Percentiles rank a stretch among this genome's conserved stretches.
phyloP scores from a whole-genome alignment of 495 filamentous ascomycete species.

The Penicillium mononematosum region DNA sequence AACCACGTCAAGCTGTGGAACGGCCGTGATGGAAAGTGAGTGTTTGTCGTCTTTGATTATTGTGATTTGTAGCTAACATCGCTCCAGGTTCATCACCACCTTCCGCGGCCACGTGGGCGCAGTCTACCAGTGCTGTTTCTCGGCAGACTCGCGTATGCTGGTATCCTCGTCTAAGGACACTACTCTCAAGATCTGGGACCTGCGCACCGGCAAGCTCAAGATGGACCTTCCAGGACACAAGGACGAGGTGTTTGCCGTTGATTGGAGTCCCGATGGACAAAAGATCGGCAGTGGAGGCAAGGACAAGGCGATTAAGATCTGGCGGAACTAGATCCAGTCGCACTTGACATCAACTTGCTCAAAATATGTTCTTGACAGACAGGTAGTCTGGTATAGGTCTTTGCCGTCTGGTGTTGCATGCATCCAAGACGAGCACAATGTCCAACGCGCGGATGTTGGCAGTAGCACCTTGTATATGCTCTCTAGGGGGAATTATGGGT shows the following conservation, averaged over 20 bases:
- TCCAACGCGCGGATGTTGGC: not conserved
- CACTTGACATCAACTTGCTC: slow-evolving; percentile 17
- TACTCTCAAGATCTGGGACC: slow-evolving; percentile 92
- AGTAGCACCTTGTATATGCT: not conserved
- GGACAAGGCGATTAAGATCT: slow-evolving; percentile 86
- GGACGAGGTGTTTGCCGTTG: slow-evolving; percentile 92
- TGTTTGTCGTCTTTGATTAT: slow-evolving; percentile 3
- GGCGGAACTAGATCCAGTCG: slow-evolving; percentile 60
- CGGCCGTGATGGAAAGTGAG: slow-evolving; percentile 62
- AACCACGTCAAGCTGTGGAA: slow-evolving; percentile 91
- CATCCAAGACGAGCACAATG: not conserved
- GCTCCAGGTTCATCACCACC: slow-evolving; percentile 69
- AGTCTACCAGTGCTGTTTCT: slow-evolving; percentile 88
- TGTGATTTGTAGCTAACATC: slow-evolving; percentile 9
- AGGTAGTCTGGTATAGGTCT: not conserved
- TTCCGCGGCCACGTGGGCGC: slow-evolving; percentile 90
- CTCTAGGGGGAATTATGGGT: not conserved
- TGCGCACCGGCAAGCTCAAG: slow-evolving; percentile 75
- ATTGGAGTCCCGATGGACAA: slow-evolving; percentile 85
- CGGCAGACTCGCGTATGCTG: slow-evolving; percentile 79
- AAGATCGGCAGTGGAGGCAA: slow-evolving; percentile 87
- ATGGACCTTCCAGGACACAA: slow-evolving; percentile 90
- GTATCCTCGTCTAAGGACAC: slow-evolving; percentile 89
- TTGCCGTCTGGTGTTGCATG: slow-evolving; percentile 1
- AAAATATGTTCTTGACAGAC: not conserved